Evolutionary conservation across 805 yeast genomes (phyloP), one percentile per base, ranked within the genome.

Genomic region (Yamadazyma sp.): DNA sequence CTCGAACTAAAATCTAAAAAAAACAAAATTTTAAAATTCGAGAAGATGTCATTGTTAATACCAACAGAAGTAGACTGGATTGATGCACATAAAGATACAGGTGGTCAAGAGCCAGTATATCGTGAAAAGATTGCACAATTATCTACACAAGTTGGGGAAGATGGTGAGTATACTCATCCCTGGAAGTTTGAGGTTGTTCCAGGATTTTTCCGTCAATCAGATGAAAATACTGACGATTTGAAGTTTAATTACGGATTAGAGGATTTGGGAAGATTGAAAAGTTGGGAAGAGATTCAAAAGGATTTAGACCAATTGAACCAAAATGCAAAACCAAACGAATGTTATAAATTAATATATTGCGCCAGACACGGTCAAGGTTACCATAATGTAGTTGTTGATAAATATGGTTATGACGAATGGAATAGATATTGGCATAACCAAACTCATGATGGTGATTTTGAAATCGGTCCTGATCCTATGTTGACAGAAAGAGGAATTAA

Each of bases 361-460:
- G 80, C 82, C 8, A 66, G 87, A 50, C 87, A 81, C 47, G 87
- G 86, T 5, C 84, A 80, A 53, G 87, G 86, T 0, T 73, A 58
- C 49, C 88, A 81, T 43, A 81, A 81, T 46, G 62, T 65, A 29
- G 70, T 75, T 3, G 75, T 78, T 11, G 59, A 57, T 15, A 67
- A 73, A 39, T 78, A 77, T 46, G 86, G 86, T 8, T 36, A 63
- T 13, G 65, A 67, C 2, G 73, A 56, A n/a, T 81, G 86, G 88
- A 57, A 75, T 45, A 46, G 50, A 0, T 68, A 78, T 39, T 79
- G 80, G 79, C 65, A 77, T 5, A 56, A 58, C 11, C 40, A 69
- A 28, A 58, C 64, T 4, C 79, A 80, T 2, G 80, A 77, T 48
- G 83, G 79, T 4, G 73, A 69, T 29, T 57, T 73, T 2, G 56